A percentile compares a stretch with the other conserved stretches of the same genome.
These are phyloP conservation scores for Paragyromitra xinjiangensis DNA, from an alignment of 495 filamentous ascomycete species.

Conservation along the genomic window DNA sequence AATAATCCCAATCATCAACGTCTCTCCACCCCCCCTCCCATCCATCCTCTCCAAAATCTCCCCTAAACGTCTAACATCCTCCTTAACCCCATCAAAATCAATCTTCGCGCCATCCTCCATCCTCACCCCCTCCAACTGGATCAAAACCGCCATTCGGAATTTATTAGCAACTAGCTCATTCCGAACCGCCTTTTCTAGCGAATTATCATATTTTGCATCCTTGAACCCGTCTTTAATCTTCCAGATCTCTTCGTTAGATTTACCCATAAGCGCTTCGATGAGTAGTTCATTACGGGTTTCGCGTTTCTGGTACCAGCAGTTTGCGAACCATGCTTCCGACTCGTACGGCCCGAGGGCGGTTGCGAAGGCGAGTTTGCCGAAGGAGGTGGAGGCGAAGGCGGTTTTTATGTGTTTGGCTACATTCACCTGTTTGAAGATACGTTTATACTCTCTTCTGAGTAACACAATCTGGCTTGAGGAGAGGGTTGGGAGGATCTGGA, in stretches of 20 bases:
- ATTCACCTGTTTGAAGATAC: conserved; percentile 86
- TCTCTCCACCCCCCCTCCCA: conserved; percentile 87
- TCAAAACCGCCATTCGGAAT: conserved; percentile 86
- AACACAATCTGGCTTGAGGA: conserved; percentile 85
- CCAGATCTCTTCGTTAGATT: conserved; percentile 84
- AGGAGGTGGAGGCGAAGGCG: conserved; percentile 74
- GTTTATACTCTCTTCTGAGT: conserved; percentile 88
- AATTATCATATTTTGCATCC: conserved; percentile 90
- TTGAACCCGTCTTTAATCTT: conserved; percentile 91
- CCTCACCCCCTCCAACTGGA: conserved; percentile 74
- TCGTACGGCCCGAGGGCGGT: conserved; percentile 92
- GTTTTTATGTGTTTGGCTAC: conserved; percentile 94
- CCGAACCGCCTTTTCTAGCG: conserved; percentile 79
- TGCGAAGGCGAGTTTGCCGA: conserved; percentile 90
- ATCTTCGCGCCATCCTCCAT: conserved; percentile 76
- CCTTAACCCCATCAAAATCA: conserved; percentile 67
- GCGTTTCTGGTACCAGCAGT: conserved; percentile 95
- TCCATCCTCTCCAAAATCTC: conserved; percentile 70
- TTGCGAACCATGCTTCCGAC: conserved; percentile 96
- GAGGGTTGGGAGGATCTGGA: conserved; percentile 83
- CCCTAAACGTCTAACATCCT: conserved; percentile 76
- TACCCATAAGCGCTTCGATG: conserved; percentile 91
- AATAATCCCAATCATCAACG: conserved; percentile 86
- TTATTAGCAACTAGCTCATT: conserved; percentile 87
- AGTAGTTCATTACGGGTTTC: conserved; percentile 84